Conservation (phyloP, 495 filamentous ascomycete genomes). For the Neurospora discreta region DNA sequence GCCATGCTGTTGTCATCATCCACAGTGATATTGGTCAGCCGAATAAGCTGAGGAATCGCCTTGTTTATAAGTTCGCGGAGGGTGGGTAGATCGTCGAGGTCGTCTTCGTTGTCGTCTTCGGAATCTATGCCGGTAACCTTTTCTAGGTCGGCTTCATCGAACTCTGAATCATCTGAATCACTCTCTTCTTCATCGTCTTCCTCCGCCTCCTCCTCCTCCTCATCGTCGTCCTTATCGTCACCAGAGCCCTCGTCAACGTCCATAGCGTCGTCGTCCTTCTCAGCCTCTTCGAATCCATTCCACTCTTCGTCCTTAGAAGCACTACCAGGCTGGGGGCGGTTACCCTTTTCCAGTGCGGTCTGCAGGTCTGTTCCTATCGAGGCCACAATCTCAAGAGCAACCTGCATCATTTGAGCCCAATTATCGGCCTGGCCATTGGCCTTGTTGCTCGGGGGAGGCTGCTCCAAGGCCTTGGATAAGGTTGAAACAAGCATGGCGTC, state of each 20-base stretch:
- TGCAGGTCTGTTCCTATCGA: constrained; percentile 47
- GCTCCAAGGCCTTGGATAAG: constrained; percentile 28
- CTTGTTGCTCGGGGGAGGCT: constrained; percentile 11
- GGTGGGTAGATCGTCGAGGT: constrained; percentile 33
- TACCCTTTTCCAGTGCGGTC: constrained; percentile 30
- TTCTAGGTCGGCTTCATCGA: constrained; percentile 43
- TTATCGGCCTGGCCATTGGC: constrained; percentile 18
- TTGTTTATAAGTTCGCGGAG: constrained; percentile 35
- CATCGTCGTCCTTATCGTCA: constrained; percentile 25
- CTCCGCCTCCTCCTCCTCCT: constrained; percentile 21
- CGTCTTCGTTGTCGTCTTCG: constrained; percentile 19
- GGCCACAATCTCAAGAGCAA: constrained; percentile 44
- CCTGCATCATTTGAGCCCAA: constrained; percentile 28
- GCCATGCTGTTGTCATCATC: constrained; percentile 15
- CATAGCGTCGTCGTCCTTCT: constrained; percentile 20
- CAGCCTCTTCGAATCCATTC: constrained; percentile 22
- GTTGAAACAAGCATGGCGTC: constrained; percentile 37
- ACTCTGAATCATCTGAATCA: constrained; percentile 19
- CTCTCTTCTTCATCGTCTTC: constrained; percentile 24
- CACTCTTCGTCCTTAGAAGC: constrained; percentile 14
- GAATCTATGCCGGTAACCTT: constrained; percentile 40
- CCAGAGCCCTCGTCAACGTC: constrained; percentile 20
- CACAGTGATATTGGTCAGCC: constrained; percentile 20
- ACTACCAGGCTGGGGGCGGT: constrained; percentile 10
- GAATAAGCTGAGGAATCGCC: constrained; percentile 39